Evolutionary conservation across 352 stramenopile species (phyloP).

Genomic region (Globisporangium parvum): DNA sequence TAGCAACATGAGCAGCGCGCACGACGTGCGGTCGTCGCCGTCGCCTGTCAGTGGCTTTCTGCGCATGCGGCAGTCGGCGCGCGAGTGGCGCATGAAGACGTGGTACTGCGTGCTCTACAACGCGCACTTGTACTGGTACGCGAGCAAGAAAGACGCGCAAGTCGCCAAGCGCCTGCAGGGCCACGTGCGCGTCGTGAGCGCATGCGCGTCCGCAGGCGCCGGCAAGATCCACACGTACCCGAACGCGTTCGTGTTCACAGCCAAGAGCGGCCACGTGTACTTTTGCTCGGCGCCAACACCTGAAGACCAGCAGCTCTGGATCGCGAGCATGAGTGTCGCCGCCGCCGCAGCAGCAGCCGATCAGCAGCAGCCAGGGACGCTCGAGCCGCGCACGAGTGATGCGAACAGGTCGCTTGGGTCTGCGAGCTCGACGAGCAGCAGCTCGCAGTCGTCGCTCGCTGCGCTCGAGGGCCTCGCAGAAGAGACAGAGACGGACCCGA

Average conservation of each 20-base stretch:
- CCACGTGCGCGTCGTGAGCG: conserved; percentile 14
- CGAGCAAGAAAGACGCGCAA: conserved; percentile 23
- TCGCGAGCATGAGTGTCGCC: conserved; percentile 15
- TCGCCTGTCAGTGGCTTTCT: conserved; percentile 21
- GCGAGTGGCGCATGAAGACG: conserved; percentile 38
- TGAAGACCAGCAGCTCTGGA: conserved; percentile 20
- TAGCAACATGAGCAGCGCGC: conserved; percentile 13
- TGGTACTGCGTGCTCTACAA: conserved; percentile 33
- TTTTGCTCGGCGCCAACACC: conserved; percentile 26
- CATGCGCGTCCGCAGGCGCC: conserved; percentile 10
- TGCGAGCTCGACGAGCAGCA: background rate
- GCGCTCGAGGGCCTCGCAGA: background rate
- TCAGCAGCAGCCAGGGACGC: background rate
- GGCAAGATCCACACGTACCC: conserved; percentile 23
- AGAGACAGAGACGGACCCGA: background rate
- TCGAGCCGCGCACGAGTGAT: background rate
- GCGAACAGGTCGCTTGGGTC: background rate
- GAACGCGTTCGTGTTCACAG: conserved; percentile 26
- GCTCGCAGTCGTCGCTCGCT: conserved; percentile 4
- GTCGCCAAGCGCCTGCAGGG: conserved; percentile 15
- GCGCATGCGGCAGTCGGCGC: conserved; percentile 21
- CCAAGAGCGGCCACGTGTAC: conserved; percentile 17
- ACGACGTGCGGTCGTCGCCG: background rate
- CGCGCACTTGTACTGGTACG: conserved; percentile 23
- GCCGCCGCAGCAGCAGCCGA: background rate